Conservation (phyloP, 345 rosid genomes). For the Ceriops decandra region DNA sequence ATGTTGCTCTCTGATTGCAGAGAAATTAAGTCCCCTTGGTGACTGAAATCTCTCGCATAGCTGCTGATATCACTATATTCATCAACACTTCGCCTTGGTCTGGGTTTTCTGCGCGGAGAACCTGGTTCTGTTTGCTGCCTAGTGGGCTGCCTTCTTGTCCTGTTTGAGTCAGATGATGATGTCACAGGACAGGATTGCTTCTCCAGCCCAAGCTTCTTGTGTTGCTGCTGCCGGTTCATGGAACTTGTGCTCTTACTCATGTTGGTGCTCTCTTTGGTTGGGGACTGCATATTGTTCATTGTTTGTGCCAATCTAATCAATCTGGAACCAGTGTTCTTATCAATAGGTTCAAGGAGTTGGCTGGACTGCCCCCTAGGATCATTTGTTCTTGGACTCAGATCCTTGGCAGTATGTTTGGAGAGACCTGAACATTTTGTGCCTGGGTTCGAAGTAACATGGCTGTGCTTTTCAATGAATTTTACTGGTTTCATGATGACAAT, state of each 20-base stretch:
- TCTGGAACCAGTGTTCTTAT: conserved; percentile 32
- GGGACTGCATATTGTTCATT: conserved; percentile 30
- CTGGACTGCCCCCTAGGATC: conserved; percentile 28
- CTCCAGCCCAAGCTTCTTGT: conserved; percentile 49
- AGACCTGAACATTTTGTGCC: conserved; percentile 34
- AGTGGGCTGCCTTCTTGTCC: conserved; percentile 41
- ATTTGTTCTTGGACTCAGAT: conserved; percentile 40
- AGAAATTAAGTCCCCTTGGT: conserved; percentile 40
- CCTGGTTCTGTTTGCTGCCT: conserved; percentile 47
- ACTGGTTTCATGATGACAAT: conserved; percentile 56
- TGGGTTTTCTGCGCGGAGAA: conserved; percentile 39
- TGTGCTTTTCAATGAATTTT: conserved; percentile 31
- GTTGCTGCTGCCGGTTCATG: conserved; percentile 47
- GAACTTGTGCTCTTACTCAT: conserved; percentile 39
- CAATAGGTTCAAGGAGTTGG: conserved; percentile 24
- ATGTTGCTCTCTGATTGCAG: conserved; percentile 54
- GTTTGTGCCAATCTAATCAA: conserved; percentile 28
- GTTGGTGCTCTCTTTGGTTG: conserved; percentile 28
- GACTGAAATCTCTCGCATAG: conserved; percentile 42
- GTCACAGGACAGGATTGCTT: conserved; percentile 36
- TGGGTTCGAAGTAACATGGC: conserved; percentile 28
- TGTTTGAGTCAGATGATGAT: conserved; percentile 43
- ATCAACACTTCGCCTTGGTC: conserved; percentile 39
- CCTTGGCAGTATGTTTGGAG: conserved; percentile 41
- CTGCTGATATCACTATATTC: conserved; percentile 43